Conservation (phyloP, 176 grass and related monocot genomes). For the Carex scoparia region DNA sequence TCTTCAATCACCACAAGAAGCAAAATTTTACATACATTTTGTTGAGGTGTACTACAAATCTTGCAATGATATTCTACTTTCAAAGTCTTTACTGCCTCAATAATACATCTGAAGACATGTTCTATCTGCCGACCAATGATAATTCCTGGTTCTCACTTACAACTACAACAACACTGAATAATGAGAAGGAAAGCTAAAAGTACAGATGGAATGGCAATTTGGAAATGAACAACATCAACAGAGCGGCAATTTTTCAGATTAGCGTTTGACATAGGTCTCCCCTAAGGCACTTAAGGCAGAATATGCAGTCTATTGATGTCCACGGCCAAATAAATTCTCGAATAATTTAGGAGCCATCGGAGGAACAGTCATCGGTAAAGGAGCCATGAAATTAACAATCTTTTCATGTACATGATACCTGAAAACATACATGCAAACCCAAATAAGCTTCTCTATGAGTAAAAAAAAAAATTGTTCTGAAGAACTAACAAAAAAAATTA, state of each 20-base stretch:
- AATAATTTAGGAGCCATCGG: conserved; percentile 62
- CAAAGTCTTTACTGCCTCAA: neutral
- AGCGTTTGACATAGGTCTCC: neutral
- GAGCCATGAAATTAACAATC: conserved; percentile 88
- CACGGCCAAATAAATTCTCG: conserved; percentile 66
- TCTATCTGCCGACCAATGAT: neutral
- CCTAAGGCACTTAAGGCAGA: neutral
- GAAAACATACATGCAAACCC: neutral
- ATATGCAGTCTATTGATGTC: conserved; percentile 21
- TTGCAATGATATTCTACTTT: neutral
- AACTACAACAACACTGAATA: neutral
- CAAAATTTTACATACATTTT: neutral
- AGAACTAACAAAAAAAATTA: neutral
- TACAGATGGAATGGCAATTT: neutral
- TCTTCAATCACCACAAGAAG: neutral
- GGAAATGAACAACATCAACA: neutral
- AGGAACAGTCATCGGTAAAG: conserved; percentile 52
- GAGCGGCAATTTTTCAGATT: neutral
- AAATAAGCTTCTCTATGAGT: neutral
- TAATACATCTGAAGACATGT: neutral
- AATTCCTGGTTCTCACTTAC: neutral
- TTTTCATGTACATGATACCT: conserved; percentile 91
- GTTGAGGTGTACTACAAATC: neutral
- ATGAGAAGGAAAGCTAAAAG: neutral
- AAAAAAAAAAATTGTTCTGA: neutral